phyloP scores from a whole-genome alignment of 495 filamentous ascomycete genomes.

The Bombardia bombarda region DNA sequence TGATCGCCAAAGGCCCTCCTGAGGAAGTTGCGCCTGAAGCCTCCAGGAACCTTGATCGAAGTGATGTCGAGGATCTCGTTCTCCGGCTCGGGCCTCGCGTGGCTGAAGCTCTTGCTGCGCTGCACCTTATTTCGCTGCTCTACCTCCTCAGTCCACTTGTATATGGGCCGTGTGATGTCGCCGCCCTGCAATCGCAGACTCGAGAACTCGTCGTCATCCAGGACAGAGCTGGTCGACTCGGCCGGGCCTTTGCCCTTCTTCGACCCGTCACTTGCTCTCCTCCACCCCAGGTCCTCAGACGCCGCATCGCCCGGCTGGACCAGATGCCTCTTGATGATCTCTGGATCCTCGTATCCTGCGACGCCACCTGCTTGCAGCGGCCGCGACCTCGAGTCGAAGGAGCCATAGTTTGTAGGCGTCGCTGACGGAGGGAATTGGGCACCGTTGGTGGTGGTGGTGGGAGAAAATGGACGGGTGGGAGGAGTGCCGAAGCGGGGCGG shows the following conservation, averaged over 20 bases:
- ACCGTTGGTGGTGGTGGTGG: constrained; percentile 36
- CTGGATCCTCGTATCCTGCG: constrained; percentile 64
- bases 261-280: constrained; percentile 29
- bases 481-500: constrained; percentile 55
- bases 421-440: constrained; percentile 38
- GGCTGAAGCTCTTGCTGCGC: constrained; percentile 80
- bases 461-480: constrained; percentile 46
- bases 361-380: constrained; percentile 26
- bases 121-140: constrained; percentile 49
- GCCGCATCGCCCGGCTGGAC: constrained; percentile 54
- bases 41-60: constrained; percentile 83
- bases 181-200: constrained; percentile 87
- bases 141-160: constrained; percentile 86
- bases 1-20: constrained; percentile 59
- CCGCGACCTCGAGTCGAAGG: constrained; percentile 58
- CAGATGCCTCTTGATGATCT: constrained; percentile 73
- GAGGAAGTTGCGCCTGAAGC: constrained; percentile 84
- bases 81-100: constrained; percentile 66
- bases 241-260: constrained; percentile 44
- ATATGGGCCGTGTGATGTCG: constrained; percentile 88
- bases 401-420: constrained; percentile 65
- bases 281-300: constrained; percentile 29
- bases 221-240: constrained; percentile 28
- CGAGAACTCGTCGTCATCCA: constrained; percentile 75
- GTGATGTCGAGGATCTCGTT: constrained; percentile 73